Evolutionary conservation across 2,329 filamentous ascomycete genomes (phyloP).

Genomic region (Aureobasidium sp.): DNA sequence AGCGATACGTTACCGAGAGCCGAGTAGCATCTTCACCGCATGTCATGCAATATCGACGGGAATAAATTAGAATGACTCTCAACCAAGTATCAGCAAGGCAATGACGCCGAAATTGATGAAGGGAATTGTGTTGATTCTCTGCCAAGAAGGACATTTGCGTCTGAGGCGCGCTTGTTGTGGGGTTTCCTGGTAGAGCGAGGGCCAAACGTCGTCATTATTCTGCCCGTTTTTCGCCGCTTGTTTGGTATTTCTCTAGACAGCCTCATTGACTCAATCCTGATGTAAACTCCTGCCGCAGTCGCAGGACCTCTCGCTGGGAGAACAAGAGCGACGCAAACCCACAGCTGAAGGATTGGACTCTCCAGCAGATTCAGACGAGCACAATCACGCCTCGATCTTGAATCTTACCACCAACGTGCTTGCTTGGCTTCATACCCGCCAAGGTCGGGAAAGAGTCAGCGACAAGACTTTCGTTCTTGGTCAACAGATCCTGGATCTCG

Average conservation of each 20-base stretch:
- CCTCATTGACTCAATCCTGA: neutral
- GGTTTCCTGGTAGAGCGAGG: neutral
- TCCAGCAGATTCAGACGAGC: too few species aligned
- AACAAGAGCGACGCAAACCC: neutral
- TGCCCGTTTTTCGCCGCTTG: constrained; percentile 1
- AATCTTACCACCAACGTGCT: neutral
- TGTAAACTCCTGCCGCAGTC: neutral
- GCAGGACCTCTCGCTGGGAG: too few species aligned
- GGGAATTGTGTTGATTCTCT: neutral
- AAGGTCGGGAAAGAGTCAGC: constrained; percentile 10
- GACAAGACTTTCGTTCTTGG: constrained; percentile 2
- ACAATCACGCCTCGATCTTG: neutral
- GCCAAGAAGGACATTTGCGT: constrained; percentile 3
- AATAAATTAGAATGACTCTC: neutral
- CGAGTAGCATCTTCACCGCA: neutral
- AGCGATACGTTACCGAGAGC: neutral
- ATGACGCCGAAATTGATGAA: neutral
- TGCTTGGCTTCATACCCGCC: constrained; percentile 4
- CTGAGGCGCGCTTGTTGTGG: neutral
- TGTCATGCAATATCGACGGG: neutral
- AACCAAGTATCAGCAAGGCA: neutral
- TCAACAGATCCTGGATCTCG: neutral
- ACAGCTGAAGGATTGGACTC: neutral
- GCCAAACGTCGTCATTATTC: neutral
- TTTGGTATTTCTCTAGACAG: neutral